Percentiles rank a stretch among this genome's conserved stretches.
Conservation (phyloP, 2,329 filamentous ascomycete species). For the Fusarium floridanum region DNA sequence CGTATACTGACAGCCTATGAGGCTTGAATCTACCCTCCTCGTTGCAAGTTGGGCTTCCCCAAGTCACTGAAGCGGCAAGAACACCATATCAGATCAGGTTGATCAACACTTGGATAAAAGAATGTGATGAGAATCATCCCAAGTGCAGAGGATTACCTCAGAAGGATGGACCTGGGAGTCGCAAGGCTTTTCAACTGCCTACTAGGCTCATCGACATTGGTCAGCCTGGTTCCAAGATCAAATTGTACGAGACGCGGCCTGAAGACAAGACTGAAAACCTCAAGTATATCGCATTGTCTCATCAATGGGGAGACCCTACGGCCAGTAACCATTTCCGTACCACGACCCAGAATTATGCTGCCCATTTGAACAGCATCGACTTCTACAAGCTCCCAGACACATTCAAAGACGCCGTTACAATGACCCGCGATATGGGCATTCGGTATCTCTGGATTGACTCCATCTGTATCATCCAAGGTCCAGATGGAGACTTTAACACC, state of each 20-base stretch:
- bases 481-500: conserved; percentile 14
- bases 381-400: conserved; percentile 11
- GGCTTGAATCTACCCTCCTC: background rate
- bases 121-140: background rate
- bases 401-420: conserved; percentile 20
- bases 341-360: background rate
- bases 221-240: background rate
- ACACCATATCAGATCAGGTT: background rate
- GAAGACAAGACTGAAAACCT: background rate
- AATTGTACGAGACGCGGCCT: background rate
- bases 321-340: conserved; percentile 9
- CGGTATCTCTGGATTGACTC: conserved; percentile 33
- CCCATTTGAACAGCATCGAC: background rate
- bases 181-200: background rate
- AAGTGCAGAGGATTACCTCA: background rate
- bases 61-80: background rate
- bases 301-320: conserved; percentile 9
- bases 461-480: conserved; percentile 28
- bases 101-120: background rate
- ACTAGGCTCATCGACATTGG: conserved; percentile 14
- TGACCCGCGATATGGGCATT: conserved; percentile 12
- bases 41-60: background rate
- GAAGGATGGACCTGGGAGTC: background rate
- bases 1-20: too few species aligned
- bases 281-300: conserved; percentile 9